Conservation (phyloP, 1,284 basidiomycete species). For the Abortiporus biennis region DNA sequence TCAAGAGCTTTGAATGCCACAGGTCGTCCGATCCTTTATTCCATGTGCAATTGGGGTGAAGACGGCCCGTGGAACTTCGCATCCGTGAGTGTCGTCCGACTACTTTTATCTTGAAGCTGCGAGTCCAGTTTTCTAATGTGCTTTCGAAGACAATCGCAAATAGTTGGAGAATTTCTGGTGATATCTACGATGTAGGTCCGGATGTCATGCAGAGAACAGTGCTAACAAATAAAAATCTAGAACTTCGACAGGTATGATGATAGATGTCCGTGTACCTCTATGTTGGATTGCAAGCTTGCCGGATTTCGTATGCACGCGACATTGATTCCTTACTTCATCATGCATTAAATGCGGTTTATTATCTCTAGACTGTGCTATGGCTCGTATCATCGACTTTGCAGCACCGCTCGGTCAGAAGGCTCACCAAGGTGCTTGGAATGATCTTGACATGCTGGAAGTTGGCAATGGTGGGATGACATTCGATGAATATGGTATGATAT, state of each 20-base stretch:
- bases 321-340: neutral
- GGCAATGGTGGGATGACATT: conserved; percentile 37
- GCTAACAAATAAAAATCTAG: conserved; percentile 12
- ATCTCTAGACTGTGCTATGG: conserved; percentile 27
- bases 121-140: neutral
- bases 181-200: conserved; percentile 31
- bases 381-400: conserved; percentile 33
- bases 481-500: conserved; percentile 30
- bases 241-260: conserved; percentile 35
- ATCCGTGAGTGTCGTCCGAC: conserved; percentile 17
- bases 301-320: conserved; percentile 24
- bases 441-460: conserved; percentile 38
- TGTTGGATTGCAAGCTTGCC: conserved; percentile 35
- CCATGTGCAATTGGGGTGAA: conserved; percentile 44
- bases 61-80: conserved; percentile 43
- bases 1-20: conserved; percentile 38
- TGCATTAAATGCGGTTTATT: neutral
- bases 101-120: neutral
- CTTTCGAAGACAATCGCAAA: conserved; percentile 33
- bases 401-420: conserved; percentile 34
- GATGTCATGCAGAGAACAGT: neutral
- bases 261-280: conserved; percentile 34
- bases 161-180: conserved; percentile 40
- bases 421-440: conserved; percentile 34
- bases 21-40: conserved; percentile 40